Conservation (phyloP, 352 stramenopile species). For the Elongisporangium prolatum region DNA sequence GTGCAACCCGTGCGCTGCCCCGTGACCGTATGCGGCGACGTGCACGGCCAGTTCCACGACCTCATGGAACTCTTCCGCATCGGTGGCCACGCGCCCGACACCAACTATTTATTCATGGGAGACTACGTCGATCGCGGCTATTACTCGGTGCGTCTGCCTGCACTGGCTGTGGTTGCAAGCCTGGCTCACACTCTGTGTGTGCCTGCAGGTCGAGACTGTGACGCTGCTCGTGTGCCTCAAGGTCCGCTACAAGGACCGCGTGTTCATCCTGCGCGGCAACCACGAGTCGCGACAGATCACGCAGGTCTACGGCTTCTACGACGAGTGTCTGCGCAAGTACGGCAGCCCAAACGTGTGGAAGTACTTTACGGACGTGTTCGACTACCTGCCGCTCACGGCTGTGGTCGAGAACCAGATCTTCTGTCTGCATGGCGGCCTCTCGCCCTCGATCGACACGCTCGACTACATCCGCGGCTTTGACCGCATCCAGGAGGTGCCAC, state of each 20-base stretch:
- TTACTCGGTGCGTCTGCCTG: conserved; percentile 72
- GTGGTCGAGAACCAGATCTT: conserved; percentile 99
- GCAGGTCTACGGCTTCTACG: conserved; percentile 97
- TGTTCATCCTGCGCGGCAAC: conserved; percentile 90
- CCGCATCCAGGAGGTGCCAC: conserved; percentile 86
- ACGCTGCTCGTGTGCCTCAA: conserved; percentile 93
- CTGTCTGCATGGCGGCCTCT: conserved; percentile 98
- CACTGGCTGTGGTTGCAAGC: neutral
- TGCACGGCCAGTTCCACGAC: conserved; percentile 66
- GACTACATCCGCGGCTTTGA: conserved; percentile 95
- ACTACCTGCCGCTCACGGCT: conserved; percentile 93
- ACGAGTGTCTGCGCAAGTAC: conserved; percentile 99
- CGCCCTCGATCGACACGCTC: conserved; percentile 91
- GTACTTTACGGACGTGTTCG: conserved; percentile 94
- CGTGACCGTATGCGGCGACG: conserved; percentile 93
- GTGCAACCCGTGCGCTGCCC: conserved; percentile 95
- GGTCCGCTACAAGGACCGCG: conserved; percentile 90
- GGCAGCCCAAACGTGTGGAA: conserved; percentile 99
- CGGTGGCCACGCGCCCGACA: conserved; percentile 84
- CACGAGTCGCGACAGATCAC: conserved; percentile 97
- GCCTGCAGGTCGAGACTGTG: conserved; percentile 77
- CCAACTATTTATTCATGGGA: conserved; percentile 99
- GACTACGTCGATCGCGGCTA: conserved; percentile 99
- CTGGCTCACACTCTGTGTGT: conserved; percentile 4
- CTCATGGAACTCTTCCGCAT: conserved; percentile 76